Base-by-base conservation (phyloP, 192 early-diverging fungal genomes). In the Helicostylum pulchrum region DNA sequence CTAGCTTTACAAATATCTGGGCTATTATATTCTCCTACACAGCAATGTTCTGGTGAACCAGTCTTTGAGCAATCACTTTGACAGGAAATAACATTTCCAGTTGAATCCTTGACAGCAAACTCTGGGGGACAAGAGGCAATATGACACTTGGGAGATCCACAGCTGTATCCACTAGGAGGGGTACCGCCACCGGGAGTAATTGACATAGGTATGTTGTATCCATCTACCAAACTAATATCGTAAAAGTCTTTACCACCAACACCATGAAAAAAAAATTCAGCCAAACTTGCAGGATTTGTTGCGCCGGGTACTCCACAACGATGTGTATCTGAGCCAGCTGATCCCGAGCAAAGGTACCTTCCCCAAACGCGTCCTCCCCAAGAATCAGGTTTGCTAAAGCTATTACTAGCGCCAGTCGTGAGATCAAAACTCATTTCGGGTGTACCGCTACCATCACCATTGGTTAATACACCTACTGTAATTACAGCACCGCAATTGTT, bases 331-430 rank as follows among this genome's bases (percentile, higher is more conserved):
- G 39, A 15, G 10, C 32, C n/a, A 36, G 10, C 30, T 3, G 26
- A 23, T 6, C 61, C 62, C 8, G 39, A 36, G 45, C 71, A 73
- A 23, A 67, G 45, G 20, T 48, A 45, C 2, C 61, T 52, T n/a
- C 65, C 71, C 59, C 59, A 73, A 0, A 67, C 15, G 11, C 71
- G 65, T 5, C 71, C 71, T 14, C 61, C 54, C 71, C 71, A 73
- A 0, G n/a, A 26, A 34, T 71, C 50, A 2, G 55, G 55, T 15
- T 62, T 19, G 10, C 20, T 54, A 20, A 68, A 42, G 9, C 15
- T 34, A 7, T 48, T 51, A 19, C 15, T 46, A 3, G 17, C 59
- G 3, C 60, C 34, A 0, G 67, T 44, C 14, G 58, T 47, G 6
- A 68, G 20, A 45, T 68, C 59, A 55, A 68, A 61, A 1, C 15